Evolutionary conservation across 2,329 filamentous ascomycete species (phyloP), one percentile per base, ranked within the genome.

Genomic region (Botryotinia narcissicola): DNA sequence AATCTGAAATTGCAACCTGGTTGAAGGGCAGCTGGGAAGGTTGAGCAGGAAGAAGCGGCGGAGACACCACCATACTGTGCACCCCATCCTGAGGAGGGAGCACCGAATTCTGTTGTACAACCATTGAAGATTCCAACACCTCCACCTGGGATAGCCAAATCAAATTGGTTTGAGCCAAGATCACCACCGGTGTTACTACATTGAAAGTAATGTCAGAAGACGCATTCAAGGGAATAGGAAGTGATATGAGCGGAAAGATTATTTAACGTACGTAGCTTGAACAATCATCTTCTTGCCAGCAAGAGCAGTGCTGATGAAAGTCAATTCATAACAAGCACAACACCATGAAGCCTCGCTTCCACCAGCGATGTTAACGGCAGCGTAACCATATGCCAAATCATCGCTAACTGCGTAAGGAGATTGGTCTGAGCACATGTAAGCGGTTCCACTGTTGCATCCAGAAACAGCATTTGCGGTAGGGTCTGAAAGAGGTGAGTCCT

Each of bases 221-320:
- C 6, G 6, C 2, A 18, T 42, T 29, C 9, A 14, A 1, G 2
- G 20, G 0, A 10, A 9, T 16, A n/a, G 1, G 7, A 12, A 25
- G 48, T 32, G 48, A 37, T n/a, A 32, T 57, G 3, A 42, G 42
- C 32, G 1, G 6, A 2, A 48, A 51, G 2, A 1, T 0, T 12
- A 32, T 67, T n/a, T 3, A 62, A 72, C 71, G 29, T 72, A 72
- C 71, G 66, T 69, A 32, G 66, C 66, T 79, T 91, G 89, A 32
- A 91, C 86, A 70, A 91, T 83, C 87, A 91, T 89, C 74, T 84
- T 87, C 83, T 91, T 91, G 73, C 89, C 88, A 42, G 83, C 81
- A 42, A 88, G 84, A 16, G 86, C 81, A 12, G 86, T 86, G 60
- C 80, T 82, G 1, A 84, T 86, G 77, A 87, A 87, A 4, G 78